Evolutionary conservation across 148 eudicot genomes (phyloP), one percentile per base, ranked within the genome.

Genomic region (Rhododendron griersonianum): DNA sequence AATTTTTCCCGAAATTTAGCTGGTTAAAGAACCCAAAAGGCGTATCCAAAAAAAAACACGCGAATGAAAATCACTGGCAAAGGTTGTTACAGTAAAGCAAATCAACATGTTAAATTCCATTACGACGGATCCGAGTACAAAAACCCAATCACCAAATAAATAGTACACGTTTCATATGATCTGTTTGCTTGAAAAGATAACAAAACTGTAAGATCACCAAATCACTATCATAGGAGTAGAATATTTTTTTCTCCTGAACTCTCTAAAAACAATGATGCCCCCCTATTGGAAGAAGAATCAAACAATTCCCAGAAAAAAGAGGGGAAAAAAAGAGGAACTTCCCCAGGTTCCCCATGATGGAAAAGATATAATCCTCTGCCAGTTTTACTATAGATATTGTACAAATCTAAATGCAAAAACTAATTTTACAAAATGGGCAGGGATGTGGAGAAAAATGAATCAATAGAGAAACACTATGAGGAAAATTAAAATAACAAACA

Each of bases 181-280:
- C 76, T n/a, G 76, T 81, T 45, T 30, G 82, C 50, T 25, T 82
- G 23, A n/a, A 23, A 65, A 19, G 71, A 48, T 23, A 41, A 47
- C 55, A 82, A 87, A 89, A 78, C 85, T 79, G 35, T 8, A 25
- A n/a, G 9, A 61, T 39, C 41, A 44, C 79, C 74, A 57, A 63
- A 86, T 48, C 71, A 35, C 79, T 80, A 82, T 25, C 78, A 71
- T 48, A 15, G 16, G 4, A 53, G 55, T 51, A 51, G 57, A 67
- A 59, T 30, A 16, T 8, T 11, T 44, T 80, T 86, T 50, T 80
- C 80, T 55, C 65, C 83, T 84, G 23, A 44, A 14, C 74, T 37
- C 81, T 61, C 85, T 80, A 82, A 33, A 89, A 91, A 86, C 67
- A 91, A 91, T 91, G 89, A 87, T 89, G 88, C 88, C 87, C 45